These are phyloP conservation scores for Alopecurus myosuroides DNA, from an alignment of 176 grass and related monocot species.

Conservation along the genomic window DNA sequence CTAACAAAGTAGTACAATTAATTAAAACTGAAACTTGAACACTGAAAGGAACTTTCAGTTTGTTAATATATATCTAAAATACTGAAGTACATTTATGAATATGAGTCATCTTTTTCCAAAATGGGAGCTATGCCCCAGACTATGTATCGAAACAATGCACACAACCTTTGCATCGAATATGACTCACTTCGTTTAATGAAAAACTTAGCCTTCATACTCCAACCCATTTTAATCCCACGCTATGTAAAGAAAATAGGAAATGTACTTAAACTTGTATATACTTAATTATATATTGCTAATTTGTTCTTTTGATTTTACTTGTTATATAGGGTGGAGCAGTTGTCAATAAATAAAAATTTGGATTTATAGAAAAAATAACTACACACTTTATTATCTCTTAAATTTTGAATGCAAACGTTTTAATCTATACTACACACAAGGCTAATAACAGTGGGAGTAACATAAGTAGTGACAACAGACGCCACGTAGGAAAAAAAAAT, in stretches of 20 bases:
- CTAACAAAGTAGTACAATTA: not conserved
- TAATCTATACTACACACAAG: too few relatives aligned
- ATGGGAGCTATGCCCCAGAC: too few relatives aligned
- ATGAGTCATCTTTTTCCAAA: not conserved
- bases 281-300: not conserved
- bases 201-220: not conserved
- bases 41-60: not conserved
- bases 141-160: too few relatives aligned
- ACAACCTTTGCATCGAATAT: too few relatives aligned
- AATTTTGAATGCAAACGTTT: not conserved
- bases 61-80: not conserved
- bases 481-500: too few relatives aligned
- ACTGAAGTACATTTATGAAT: not conserved
- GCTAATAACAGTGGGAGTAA: too few relatives aligned
- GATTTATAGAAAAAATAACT: not conserved
- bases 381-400: not conserved
- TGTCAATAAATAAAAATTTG: not conserved
- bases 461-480: too few relatives aligned
- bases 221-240: not conserved
- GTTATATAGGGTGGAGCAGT: not conserved
- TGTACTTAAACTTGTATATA: not conserved
- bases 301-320: not conserved
- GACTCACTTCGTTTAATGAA: not conserved
- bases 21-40: not conserved
- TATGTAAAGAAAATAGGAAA: not conserved